phyloP scores from a whole-genome alignment of 2,329 filamentous ascomycete genomes.

The Dothiorella sarmentorum region DNA sequence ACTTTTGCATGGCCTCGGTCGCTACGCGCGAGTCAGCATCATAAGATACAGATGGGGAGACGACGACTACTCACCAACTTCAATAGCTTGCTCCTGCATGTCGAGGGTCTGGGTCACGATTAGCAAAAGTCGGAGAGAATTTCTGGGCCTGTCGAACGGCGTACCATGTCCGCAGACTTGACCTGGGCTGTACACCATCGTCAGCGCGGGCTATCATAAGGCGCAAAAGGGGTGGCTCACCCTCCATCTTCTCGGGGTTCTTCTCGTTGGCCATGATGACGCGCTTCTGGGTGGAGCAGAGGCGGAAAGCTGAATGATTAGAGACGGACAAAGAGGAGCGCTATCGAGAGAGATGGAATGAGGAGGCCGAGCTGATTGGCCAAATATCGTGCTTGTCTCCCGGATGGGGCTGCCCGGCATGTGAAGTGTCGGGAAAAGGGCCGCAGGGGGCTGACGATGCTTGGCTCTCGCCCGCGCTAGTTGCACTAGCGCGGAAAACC shows the following conservation, averaged over 20 bases:
- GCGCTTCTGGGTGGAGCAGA: background rate
- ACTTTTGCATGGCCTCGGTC: slow-evolving; percentile 69
- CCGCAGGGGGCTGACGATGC: background rate
- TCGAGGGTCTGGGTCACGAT: slow-evolving; percentile 70
- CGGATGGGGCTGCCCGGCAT: slow-evolving; percentile 9
- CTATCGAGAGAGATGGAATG: slow-evolving; percentile 9
- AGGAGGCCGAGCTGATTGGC: slow-evolving; percentile 13
- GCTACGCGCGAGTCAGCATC: slow-evolving; percentile 43
- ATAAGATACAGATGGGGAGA: slow-evolving; percentile 25
- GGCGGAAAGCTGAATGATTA: background rate
- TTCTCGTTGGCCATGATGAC: slow-evolving; percentile 38
- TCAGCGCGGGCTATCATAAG: slow-evolving; percentile 26
- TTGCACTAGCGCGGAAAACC: background rate
- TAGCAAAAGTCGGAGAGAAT: background rate
- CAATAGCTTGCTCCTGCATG: slow-evolving; percentile 93
- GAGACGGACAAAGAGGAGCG: slow-evolving; percentile 3
- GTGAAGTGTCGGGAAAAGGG: slow-evolving; percentile 6
- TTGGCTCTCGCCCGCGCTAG: background rate
- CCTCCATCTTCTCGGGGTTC: slow-evolving; percentile 69
- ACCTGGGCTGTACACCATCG: slow-evolving; percentile 67
- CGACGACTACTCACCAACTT: slow-evolving; percentile 70
- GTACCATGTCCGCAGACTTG: slow-evolving; percentile 98
- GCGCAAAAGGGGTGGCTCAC: slow-evolving; percentile 43
- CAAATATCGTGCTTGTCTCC: slow-evolving; percentile 10
- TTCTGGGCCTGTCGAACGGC: background rate